A percentile compares a stretch with the other conserved stretches of the same genome.
Conservation (phyloP, 495 filamentous ascomycete genomes). For the Xylaria venustula region DNA sequence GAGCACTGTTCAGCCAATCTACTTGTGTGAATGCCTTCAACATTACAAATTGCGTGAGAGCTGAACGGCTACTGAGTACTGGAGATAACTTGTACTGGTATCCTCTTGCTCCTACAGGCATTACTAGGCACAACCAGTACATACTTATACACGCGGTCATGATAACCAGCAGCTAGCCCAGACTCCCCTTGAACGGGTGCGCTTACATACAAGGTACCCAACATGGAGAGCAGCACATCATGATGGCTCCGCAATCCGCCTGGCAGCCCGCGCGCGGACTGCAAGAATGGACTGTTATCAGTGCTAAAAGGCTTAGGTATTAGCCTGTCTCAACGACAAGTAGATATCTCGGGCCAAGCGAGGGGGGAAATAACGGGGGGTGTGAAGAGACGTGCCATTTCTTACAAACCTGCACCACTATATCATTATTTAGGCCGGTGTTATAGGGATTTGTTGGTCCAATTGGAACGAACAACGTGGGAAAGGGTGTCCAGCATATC, state of each 20-base stretch:
- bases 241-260: constrained; percentile 13
- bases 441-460: constrained; percentile 17
- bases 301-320: constrained; percentile 16
- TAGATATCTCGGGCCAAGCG: background rate
- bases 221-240: constrained; percentile 9
- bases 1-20: background rate
- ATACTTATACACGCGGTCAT: background rate
- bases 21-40: background rate
- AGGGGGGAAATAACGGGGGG: background rate
- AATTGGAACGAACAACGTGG: constrained; percentile 18
- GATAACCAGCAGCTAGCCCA: background rate
- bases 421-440: background rate
- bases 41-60: constrained; percentile 6
- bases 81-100: background rate
- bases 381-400: constrained; percentile 5
- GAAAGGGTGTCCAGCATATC: constrained; percentile 13
- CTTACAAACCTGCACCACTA: constrained; percentile 5
- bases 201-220: background rate
- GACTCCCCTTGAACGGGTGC: constrained; percentile 10
- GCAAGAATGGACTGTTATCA: constrained; percentile 18
- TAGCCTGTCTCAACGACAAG: background rate
- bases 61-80: background rate
- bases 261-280: constrained; percentile 3
- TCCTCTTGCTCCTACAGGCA: background rate
- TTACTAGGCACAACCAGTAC: too few species aligned